Conservation (phyloP, 495 filamentous ascomycete species). For the Tuber borchii region DNA sequence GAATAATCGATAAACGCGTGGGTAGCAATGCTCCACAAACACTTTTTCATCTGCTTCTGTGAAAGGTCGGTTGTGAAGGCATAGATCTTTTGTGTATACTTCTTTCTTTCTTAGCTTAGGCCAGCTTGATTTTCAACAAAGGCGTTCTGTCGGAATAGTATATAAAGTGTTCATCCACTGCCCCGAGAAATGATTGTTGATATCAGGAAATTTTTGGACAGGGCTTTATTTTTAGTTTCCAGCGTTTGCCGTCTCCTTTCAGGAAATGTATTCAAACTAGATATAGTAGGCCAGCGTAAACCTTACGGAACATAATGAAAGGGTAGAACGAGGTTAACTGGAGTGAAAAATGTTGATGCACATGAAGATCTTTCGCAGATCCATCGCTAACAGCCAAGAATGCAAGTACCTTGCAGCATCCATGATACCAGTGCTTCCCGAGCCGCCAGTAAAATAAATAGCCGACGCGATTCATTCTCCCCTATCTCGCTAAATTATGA, state of each 20-base stretch:
- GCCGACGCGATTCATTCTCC: neutral
- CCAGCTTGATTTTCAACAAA: slow-evolving; percentile 14
- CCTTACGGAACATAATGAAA: neutral
- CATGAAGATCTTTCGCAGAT: neutral
- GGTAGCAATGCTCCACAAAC: neutral
- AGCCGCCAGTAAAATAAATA: neutral
- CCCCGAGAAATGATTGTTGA: neutral
- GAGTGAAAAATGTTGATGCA: neutral
- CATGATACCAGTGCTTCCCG: neutral
- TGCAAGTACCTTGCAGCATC: neutral
- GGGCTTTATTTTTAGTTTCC: neutral
- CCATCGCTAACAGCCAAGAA: neutral
- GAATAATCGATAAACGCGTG: slow-evolving; percentile 2
- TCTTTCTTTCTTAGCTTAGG: neutral
- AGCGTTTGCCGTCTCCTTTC: neutral
- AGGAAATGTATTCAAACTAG: neutral
- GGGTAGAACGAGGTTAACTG: neutral
- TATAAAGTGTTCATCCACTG: slow-evolving; percentile 16
- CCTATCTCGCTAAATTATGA: neutral
- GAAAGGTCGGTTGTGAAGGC: neutral
- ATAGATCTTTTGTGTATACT: slow-evolving; percentile 8
- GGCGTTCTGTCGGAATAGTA: slow-evolving; percentile 11
- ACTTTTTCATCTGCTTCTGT: neutral
- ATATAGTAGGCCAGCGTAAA: neutral
- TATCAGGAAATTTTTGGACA: neutral